Evolutionary conservation across 1,284 basidiomycete genomes (phyloP), one percentile per base, ranked within the genome.

Genomic region (Cutaneotrichosporon sp.): DNA sequence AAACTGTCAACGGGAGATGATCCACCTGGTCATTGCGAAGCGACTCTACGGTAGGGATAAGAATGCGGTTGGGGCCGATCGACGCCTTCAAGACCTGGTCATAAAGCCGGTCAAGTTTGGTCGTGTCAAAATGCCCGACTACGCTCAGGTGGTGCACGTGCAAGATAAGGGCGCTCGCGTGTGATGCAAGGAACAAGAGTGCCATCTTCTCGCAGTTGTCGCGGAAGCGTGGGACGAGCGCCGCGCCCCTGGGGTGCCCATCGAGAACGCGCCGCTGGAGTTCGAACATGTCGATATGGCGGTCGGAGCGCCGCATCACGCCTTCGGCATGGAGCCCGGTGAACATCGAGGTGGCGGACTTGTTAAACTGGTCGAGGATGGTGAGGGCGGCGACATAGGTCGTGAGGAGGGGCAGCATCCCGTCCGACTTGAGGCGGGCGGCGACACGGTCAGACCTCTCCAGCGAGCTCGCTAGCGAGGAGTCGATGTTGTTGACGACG

Each of bases 311-410:
- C n/a, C n/a, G n/a, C n/a, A n/a, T n/a, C n/a, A n/a, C n/a, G n/a
- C n/a, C n/a, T n/a, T 42, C 38, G 7, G 16, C 3, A 18, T 42
- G 7, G 18, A 42, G 7, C 4, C 68, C 29, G 42, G 71, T 54
- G 4, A 47, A 31, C 8, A 60, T 62, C n/a, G n/a, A n/a, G n/a
- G 69, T 42, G 3, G 53, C 53, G 9, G 46, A 29, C 27, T 60
- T 60, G 45, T 69, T 59, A 45, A 69, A 58, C 27, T 63, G 46
- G 25, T 69, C 64, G 36, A 73, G 58, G 56, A 72, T 62, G 9
- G 69, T 70, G 49, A 67, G 58, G 0, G 70, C 67, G 1, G 69
- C 68, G 6, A 75, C 49, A 22, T 68, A 58, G 16, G 60, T 53
- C n/a, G 69, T 56, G 16, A 60, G 54, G 1, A 75, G 46, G 4